Percentiles rank a stretch among this genome's conserved stretches.
phyloP scores from a whole-genome alignment of 2,329 filamentous ascomycete species.

The Periconia digitata region DNA sequence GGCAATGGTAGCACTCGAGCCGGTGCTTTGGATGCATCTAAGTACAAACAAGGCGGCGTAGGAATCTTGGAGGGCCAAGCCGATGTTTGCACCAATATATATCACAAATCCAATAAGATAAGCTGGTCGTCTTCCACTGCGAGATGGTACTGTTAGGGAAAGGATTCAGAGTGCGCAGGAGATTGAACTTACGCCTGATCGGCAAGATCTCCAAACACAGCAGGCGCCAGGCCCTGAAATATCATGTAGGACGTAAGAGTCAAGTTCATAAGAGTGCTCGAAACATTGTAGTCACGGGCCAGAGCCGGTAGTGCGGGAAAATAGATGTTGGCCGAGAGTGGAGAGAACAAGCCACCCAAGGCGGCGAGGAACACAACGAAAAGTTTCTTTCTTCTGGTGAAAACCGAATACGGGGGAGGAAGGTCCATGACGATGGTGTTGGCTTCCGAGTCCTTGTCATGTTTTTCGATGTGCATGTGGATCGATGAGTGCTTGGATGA shows the following conservation, averaged over 20 bases:
- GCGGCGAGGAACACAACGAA: conserved; percentile 50
- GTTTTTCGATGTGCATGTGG: conserved; percentile 4
- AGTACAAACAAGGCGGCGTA: conserved; percentile 29
- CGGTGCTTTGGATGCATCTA: conserved; percentile 34
- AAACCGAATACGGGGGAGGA: conserved; percentile 21
- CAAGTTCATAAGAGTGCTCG: conserved; percentile 48
- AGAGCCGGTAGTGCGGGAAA: conserved; percentile 29
- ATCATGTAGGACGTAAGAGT: conserved; percentile 52
- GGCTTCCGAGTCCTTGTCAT: conserved; percentile 15
- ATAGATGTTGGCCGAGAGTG: conserved; percentile 40
- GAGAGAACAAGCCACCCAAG: conserved; percentile 54
- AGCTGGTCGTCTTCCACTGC: conserved; percentile 50
- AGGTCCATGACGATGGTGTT: conserved; percentile 10
- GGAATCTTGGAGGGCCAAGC: conserved; percentile 27
- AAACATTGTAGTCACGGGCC: conserved; percentile 42
- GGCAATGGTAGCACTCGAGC: conserved; percentile 44
- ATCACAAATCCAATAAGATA: conserved; percentile 45
- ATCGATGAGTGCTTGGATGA: conserved; percentile 2
- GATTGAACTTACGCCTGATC: conserved; percentile 35
- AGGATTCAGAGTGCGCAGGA: neutral
- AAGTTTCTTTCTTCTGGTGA: conserved; percentile 17
- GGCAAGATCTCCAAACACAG: conserved; percentile 52
- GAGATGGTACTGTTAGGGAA: neutral
- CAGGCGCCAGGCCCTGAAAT: conserved; percentile 53
- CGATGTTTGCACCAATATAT: conserved; percentile 29